Conservation (phyloP, 1,139 yeast genomes). For the Kodamaea anthophila region DNA sequence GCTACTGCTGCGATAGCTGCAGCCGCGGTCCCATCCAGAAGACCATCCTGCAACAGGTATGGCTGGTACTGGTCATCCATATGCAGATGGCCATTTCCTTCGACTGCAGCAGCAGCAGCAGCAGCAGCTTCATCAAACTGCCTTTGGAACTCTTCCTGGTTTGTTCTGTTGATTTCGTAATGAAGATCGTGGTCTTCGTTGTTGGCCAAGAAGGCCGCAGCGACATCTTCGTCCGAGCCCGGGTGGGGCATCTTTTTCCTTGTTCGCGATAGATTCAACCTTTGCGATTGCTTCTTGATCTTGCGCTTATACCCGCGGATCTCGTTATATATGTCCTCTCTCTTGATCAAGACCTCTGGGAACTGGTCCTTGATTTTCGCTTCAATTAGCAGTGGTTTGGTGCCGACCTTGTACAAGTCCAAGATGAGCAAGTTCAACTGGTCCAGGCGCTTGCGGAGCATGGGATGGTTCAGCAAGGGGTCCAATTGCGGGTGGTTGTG, state of each 20-base stretch:
- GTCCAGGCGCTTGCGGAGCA: constrained; percentile 50
- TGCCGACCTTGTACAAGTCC: constrained; percentile 50
- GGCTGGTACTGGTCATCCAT: constrained; percentile 20
- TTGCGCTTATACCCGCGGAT: constrained; percentile 54
- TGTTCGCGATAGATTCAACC: constrained; percentile 5
- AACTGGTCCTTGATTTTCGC: constrained; percentile 46
- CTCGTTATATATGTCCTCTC: constrained; percentile 55
- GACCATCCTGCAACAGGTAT: constrained; percentile 11
- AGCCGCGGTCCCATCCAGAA: constrained; percentile 17
- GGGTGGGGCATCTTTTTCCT: constrained; percentile 1
- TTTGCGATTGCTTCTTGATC: constrained; percentile 36
- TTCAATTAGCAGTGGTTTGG: constrained; percentile 54
- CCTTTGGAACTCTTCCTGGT: constrained; percentile 36
- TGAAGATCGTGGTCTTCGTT: constrained; percentile 18
- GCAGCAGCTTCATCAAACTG: constrained; percentile 38
- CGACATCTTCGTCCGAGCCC: constrained; percentile 21
- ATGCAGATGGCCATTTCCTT: constrained; percentile 16
- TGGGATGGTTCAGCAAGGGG: constrained; percentile 51
- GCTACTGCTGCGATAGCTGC: constrained; percentile 42
- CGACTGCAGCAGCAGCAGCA: constrained; percentile 20
- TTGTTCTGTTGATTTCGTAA: constrained; percentile 20
- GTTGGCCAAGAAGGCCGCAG: constrained; percentile 13
- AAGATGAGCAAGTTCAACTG: constrained; percentile 48
- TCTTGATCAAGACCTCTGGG: constrained; percentile 49
- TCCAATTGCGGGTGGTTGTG: constrained; percentile 57